Percentiles rank a stretch among this genome's conserved stretches.
phyloP scores from a whole-genome alignment of 192 early-diverging fungal species.

The Nowakowskiella sp. region DNA sequence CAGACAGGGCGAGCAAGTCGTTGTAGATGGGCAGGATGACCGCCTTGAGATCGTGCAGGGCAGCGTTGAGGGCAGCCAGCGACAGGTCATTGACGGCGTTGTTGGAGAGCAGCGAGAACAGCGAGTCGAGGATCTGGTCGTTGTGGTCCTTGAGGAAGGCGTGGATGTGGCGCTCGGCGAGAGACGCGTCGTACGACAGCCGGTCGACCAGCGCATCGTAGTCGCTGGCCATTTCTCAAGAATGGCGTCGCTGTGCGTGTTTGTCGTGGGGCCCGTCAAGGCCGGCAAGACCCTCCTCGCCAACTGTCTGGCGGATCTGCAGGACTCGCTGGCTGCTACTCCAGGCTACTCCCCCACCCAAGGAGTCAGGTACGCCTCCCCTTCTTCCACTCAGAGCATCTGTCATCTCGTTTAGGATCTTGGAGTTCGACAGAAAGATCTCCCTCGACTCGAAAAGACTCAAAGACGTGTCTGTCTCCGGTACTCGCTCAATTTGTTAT shows the following conservation, averaged over 20 bases:
- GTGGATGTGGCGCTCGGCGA: too few species aligned
- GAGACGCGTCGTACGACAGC: too few species aligned
- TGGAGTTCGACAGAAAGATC: conserved; percentile 27
- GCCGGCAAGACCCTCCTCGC: conserved; percentile 35
- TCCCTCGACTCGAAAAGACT: conserved; percentile 1
- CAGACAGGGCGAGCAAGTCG: too few species aligned
- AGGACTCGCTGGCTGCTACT: conserved; percentile 21
- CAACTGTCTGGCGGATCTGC: conserved; percentile 36
- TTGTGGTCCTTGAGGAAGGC: too few species aligned
- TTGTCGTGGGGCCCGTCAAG: conserved; percentile 31
- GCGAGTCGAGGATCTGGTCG: too few species aligned
- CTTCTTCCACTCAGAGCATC: background rate
- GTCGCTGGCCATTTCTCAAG: too few species aligned
- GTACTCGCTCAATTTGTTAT: background rate
- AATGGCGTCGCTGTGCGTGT: conserved; percentile 29
- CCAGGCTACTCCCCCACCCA: conserved; percentile 40
- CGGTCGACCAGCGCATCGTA: too few species aligned
- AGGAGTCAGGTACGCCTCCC: conserved; percentile 27
- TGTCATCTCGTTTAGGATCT: conserved; percentile 13
- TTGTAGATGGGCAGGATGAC: too few species aligned
- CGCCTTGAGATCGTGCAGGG: too few species aligned
- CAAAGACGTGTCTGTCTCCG: background rate
- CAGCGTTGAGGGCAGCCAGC: too few species aligned
- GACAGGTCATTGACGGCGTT: too few species aligned
- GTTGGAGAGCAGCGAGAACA: too few species aligned